Conservation (phyloP, 352 stramenopile genomes). For the Thalassiosira mediterranea region DNA sequence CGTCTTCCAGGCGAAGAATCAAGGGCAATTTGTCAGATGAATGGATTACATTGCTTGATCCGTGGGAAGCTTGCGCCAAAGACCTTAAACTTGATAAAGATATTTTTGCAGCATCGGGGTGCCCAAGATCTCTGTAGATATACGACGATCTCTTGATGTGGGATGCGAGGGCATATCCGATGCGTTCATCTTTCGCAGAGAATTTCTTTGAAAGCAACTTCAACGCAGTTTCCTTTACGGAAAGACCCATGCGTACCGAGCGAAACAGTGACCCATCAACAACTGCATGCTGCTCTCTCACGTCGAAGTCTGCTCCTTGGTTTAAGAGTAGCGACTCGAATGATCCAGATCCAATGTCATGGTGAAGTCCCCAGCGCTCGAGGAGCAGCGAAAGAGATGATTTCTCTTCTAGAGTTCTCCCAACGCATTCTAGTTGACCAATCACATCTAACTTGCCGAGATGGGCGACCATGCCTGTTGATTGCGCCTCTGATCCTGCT, state of each 20-base stretch:
- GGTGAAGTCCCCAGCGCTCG: constrained; percentile 34
- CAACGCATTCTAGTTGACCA: constrained; percentile 33
- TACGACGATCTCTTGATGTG: constrained; percentile 59
- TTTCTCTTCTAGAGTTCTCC: constrained; percentile 35
- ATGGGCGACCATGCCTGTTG: constrained; percentile 38
- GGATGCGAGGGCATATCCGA: constrained; percentile 40
- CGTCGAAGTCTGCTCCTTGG: constrained; percentile 31
- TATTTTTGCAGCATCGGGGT: constrained; percentile 52
- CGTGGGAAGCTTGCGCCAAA: constrained; percentile 45
- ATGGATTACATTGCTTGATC: constrained; percentile 13
- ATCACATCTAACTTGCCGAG: constrained; percentile 50
- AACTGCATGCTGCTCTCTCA: constrained; percentile 19
- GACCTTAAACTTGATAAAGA: constrained; percentile 56
- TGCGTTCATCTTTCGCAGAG: constrained; percentile 14
- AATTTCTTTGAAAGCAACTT: constrained; percentile 47
- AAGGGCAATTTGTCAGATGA: constrained; percentile 37
- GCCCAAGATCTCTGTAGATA: constrained; percentile 50
- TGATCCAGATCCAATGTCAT: constrained; percentile 15
- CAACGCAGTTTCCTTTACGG: constrained; percentile 54
- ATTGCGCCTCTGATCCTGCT: constrained; percentile 52
- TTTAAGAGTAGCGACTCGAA: constrained; percentile 46
- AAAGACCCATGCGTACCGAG: constrained; percentile 35
- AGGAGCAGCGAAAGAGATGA: constrained; percentile 27
- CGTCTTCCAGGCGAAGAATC: constrained; percentile 74
- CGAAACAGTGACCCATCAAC: constrained; percentile 37